Evolutionary conservation across 305 asterid species (phyloP), one percentile per base, ranked within the genome.

Genomic region (Fraxinus angustifolia): DNA sequence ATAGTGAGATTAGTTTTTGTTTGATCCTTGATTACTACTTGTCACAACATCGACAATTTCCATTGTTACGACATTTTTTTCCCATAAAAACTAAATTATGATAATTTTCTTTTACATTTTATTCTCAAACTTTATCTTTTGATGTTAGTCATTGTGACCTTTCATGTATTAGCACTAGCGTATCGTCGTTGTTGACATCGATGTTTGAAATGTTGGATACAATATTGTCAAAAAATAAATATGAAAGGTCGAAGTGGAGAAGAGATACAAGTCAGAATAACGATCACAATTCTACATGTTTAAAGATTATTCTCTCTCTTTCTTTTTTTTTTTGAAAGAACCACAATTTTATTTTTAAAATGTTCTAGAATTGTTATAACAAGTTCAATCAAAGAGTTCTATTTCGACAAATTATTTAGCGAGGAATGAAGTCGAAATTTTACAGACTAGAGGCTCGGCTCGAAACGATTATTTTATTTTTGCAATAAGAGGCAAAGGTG

Each of bases 21-120:
- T 75, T 21, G 34, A 48, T 60, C 23, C 23, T 45, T 75, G 12
- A 21, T 33, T 4, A 16, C 8, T 10, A 50, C 3, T 35, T 8
- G 35, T 78, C 62, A 31, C 71, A 3, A 5, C 48, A 73, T 78
- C 87, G 28, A 74, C 80, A 78, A 78, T 68, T 67, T 78, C 80
- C 60, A 19, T 4, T 36, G 21, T 8, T 7, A 36, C 42, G 0
- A 36, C 42, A 6, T 35, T 35, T 35, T 35, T 35, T 35, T 6
- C 8, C 40, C 8, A 0, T 14, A 48, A 48, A 48, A 4, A 16
- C 19, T 48, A 48, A 16, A 16, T 50, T 50, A 14, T 1, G 8
- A 4, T 4, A 3, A 16, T 48, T 48, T 48, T 48, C 17, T 14
- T 3, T 16, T 48, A 48, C 58, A 48, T 48, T 14, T 53, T 17